phyloP scores from a whole-genome alignment of 495 filamentous ascomycete species.

The Penicillium paxilli region DNA sequence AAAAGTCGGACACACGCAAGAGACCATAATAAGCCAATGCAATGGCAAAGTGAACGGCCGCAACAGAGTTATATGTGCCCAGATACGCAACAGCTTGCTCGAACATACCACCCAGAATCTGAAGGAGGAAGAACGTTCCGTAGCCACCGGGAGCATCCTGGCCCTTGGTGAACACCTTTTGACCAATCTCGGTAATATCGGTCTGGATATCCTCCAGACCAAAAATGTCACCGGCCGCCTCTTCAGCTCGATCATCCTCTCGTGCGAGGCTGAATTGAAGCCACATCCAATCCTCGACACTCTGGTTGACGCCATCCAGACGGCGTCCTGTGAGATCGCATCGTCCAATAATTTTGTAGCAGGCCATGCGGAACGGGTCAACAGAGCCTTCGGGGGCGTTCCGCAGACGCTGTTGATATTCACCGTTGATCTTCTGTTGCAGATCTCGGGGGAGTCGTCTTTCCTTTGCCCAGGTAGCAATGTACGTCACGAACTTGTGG shows the following conservation, averaged over 20 bases:
- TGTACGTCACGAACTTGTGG: constrained; percentile 85
- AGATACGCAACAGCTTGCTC: constrained; percentile 91
- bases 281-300: constrained; percentile 96
- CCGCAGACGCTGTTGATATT: constrained; percentile 80
- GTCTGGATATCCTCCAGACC: constrained; percentile 82
- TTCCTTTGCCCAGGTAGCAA: constrained; percentile 73
- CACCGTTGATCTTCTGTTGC: constrained; percentile 81
- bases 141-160: constrained; percentile 72
- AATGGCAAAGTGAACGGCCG: constrained; percentile 93
- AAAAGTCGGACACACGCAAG: constrained; percentile 76
- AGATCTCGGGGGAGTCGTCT: constrained; percentile 71
- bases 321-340: constrained; percentile 82
- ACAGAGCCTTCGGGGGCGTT: constrained; percentile 84
- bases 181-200: constrained; percentile 84
- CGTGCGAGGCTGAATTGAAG: constrained; percentile 89
- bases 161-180: constrained; percentile 78
- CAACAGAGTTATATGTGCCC: constrained; percentile 83
- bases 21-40: constrained; percentile 89
- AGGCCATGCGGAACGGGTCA: constrained; percentile 94
- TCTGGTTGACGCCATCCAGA: constrained; percentile 76
- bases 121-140: constrained; percentile 88
- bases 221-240: constrained; percentile 84
- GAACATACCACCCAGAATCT: constrained; percentile 89
- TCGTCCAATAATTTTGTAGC: constrained; percentile 95
- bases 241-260: constrained; percentile 78